Evolutionary conservation across 2,329 filamentous ascomycete species (phyloP).

Genomic region (Curvularia sp.): DNA sequence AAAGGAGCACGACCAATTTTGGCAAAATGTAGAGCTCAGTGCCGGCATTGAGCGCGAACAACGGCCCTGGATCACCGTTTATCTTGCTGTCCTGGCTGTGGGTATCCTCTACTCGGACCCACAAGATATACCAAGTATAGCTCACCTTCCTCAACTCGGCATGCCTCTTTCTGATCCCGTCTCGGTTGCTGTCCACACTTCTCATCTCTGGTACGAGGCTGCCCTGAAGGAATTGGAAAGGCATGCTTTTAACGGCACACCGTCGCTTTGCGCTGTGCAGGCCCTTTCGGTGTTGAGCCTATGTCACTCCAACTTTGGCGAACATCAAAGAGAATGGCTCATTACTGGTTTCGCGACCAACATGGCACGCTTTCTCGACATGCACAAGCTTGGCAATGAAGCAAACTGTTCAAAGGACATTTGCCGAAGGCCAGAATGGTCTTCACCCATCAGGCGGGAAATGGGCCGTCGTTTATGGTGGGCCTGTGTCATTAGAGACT

Average conservation of each 20-base stretch:
- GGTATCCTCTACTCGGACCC: slow-evolving; percentile 19
- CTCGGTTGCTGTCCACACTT: slow-evolving; percentile 14
- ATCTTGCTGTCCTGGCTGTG: slow-evolving; percentile 20
- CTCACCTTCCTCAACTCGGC: slow-evolving; percentile 16
- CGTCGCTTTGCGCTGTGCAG: slow-evolving; percentile 15
- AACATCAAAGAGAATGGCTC: slow-evolving; percentile 23
- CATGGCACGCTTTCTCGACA: slow-evolving; percentile 20
- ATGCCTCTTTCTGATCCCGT: slow-evolving; percentile 4
- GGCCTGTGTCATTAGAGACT: slow-evolving; percentile 23
- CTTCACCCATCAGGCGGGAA: slow-evolving; percentile 10
- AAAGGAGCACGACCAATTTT: slow-evolving; percentile 17
- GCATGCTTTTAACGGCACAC: slow-evolving; percentile 8
- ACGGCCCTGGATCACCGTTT: slow-evolving; percentile 17
- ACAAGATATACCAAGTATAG: slow-evolving; percentile 7
- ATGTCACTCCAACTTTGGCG: slow-evolving; percentile 23
- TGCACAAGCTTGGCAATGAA: slow-evolving; percentile 24
- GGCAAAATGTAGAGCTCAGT: slow-evolving; percentile 14
- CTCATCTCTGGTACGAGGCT: slow-evolving; percentile 22
- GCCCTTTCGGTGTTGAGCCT: slow-evolving; percentile 16
- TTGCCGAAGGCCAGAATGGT: slow-evolving; percentile 19
- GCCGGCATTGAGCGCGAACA: slow-evolving; percentile 8
- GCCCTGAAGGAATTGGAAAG: slow-evolving; percentile 19
- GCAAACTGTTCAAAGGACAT: slow-evolving; percentile 11
- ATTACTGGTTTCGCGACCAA: slow-evolving; percentile 19
- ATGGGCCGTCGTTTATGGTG: slow-evolving; percentile 21